Evolutionary conservation across 1,139 yeast genomes (phyloP), one percentile per base, ranked within the genome.

Genomic region (Sugiyamaella neomexicana): DNA sequence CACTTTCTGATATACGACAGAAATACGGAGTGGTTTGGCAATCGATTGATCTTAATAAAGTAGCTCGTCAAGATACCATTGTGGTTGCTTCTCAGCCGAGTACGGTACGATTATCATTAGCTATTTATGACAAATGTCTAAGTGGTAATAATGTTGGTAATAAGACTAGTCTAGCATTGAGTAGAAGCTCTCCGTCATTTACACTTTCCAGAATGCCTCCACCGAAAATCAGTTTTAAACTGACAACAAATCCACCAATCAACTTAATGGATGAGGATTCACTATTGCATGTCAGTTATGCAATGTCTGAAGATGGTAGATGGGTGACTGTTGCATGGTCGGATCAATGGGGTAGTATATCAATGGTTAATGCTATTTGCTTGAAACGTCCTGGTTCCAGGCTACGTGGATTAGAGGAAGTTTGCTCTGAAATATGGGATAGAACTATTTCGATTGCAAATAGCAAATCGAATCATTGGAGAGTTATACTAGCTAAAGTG

Each of bases 261-360:
- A 72, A 67, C 68, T 72, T 75, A 46, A 72, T 73, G 49, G 76
- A 76, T 38, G 91, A 89, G 61, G 97, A 90, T 65, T 77, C 87
- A 0, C 87, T 84, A 61, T 74, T 93, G 39, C 98, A 91, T 67
- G 75, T 93, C 29, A 91, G 96, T 0, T 93, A 90, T 64, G 89
- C 90, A 37, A 69, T 95, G 52, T 86, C 96, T 0, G 75, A 80
- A 4, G 97, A 91, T 66, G 83, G 82, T 58, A 82, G 80, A 55
- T 91, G 97, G 97, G 76, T 89, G 48, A 82, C 85, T 27, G 95
- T 89, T 0, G 86, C 96, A 0, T 89, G 97, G 95, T 79, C 95
- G 0, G 97, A 91, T 65, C 93, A 93, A 50, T 78, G 80, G 64
- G 97, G 97, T 0, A 75, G 75, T 8, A 77, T 81, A 6, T 80